Conservation (phyloP, 495 filamentous ascomycete genomes). For the Lasiosphaeris hirsuta region DNA sequence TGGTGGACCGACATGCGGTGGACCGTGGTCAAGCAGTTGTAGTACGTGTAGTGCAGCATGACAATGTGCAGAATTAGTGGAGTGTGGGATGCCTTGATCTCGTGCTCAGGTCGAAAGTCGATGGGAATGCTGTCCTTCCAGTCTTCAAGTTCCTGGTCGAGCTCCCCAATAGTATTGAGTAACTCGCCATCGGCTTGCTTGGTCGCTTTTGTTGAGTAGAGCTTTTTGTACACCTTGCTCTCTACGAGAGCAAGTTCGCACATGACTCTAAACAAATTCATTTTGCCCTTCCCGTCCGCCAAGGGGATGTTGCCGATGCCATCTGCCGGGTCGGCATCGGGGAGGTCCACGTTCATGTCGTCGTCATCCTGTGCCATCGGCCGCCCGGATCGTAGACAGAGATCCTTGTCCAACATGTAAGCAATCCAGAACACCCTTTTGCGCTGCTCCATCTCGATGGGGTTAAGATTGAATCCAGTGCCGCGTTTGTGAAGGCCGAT, state of each 20-base stretch:
- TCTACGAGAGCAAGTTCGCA: constrained; percentile 88
- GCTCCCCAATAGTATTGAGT: constrained; percentile 91
- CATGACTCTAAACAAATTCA: constrained; percentile 90
- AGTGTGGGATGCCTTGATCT: constrained; percentile 86
- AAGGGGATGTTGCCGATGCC: constrained; percentile 91
- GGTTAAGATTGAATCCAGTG: constrained; percentile 84
- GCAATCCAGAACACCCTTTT: constrained; percentile 98
- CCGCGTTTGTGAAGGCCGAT: constrained; percentile 94
- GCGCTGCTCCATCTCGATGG: constrained; percentile 87
- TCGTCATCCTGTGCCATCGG: constrained; percentile 96
- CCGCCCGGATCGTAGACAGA: constrained; percentile 87
- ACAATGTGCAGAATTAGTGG: constrained; percentile 89
- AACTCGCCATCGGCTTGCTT: constrained; percentile 92
- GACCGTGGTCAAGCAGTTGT: constrained; percentile 96
- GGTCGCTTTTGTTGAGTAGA: constrained; percentile 89
- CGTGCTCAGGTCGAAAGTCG: constrained; percentile 91
- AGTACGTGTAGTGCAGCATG: constrained; percentile 92
- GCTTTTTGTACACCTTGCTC: constrained; percentile 87
- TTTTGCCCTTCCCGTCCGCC: constrained; percentile 83
- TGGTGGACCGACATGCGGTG: constrained; percentile 98
- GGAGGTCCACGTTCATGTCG: constrained; percentile 96
- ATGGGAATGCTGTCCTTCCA: constrained; percentile 96
- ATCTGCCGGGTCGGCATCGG: constrained; percentile 84
- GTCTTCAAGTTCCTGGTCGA: constrained; percentile 87
- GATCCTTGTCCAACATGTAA: constrained; percentile 92